A percentile compares a stretch with the other conserved stretches of the same genome.
Conservation (phyloP, 2,329 filamentous ascomycete genomes). For the Penicillium vulpinum region DNA sequence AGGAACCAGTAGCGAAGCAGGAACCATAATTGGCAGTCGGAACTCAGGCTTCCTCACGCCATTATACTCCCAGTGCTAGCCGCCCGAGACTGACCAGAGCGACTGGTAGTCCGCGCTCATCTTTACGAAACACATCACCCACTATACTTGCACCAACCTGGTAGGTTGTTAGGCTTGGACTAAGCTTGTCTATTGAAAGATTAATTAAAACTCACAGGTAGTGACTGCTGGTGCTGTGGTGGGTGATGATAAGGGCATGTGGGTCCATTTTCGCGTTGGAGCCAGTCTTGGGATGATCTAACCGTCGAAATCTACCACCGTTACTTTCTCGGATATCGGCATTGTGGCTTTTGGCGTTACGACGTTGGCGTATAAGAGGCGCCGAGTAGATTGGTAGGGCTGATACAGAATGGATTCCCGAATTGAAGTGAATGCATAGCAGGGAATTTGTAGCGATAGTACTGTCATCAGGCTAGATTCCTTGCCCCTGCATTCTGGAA, state of each 20-base stretch:
- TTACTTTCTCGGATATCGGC: background rate
- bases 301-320: slow-evolving; percentile 11
- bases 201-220: background rate
- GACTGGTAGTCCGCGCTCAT: slow-evolving; percentile 12
- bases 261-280: slow-evolving; percentile 4
- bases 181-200: background rate
- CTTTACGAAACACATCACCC: slow-evolving; percentile 13
- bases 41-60: slow-evolving; percentile 53
- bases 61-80: slow-evolving; percentile 34
- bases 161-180: background rate
- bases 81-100: slow-evolving; percentile 11
- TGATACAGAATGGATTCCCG: background rate
- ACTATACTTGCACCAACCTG: slow-evolving; percentile 17
- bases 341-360: background rate
- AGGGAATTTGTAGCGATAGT: background rate
- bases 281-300: slow-evolving; percentile 13
- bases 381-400: background rate
- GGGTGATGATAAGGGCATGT: slow-evolving; percentile 8
- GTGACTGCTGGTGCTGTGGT: slow-evolving; percentile 4
- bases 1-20: slow-evolving; percentile 52
- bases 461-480: background rate
- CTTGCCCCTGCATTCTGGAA: background rate
- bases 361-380: background rate
- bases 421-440: background rate
- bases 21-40: slow-evolving; percentile 58